These are phyloP conservation scores for Hirsutella rhossiliensis DNA, from an alignment of 2,329 filamentous ascomycete genomes.

Conservation along the genomic window DNA sequence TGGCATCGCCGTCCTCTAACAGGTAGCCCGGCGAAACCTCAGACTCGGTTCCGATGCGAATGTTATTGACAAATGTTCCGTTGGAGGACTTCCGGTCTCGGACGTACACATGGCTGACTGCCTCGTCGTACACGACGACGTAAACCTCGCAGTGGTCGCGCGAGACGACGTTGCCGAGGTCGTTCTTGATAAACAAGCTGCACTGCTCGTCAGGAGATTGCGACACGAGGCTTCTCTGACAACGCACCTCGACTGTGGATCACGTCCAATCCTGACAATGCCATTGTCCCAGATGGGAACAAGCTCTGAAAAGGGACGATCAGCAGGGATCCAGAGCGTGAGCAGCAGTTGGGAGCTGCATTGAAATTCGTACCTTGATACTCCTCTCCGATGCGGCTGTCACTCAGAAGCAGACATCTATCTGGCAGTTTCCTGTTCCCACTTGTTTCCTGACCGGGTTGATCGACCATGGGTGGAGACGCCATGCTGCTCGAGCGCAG, in stretches of 20 bases:
- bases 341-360: too few relatives aligned
- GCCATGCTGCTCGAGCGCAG: background rate
- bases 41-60: conserved; percentile 27
- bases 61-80: conserved; percentile 39
- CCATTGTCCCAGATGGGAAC: conserved; percentile 17
- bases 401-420: conserved; percentile 1
- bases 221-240: background rate
- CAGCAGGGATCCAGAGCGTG: background rate
- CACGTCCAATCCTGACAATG: conserved; percentile 23
- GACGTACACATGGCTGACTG: conserved; percentile 35
- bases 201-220: conserved; percentile 10
- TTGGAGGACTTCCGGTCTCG: conserved; percentile 42
- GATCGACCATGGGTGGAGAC: background rate
- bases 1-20: conserved; percentile 36
- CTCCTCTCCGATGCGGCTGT: background rate
- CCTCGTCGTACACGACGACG: conserved; percentile 35
- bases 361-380: background rate
- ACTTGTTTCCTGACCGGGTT: background rate
- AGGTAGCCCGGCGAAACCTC: conserved; percentile 30
- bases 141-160: conserved; percentile 44
- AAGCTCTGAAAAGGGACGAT: conserved; percentile 8
- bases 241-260: conserved; percentile 20
- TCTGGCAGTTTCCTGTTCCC: background rate
- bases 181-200: conserved; percentile 24
- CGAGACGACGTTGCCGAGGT: conserved; percentile 29